phyloP scores from a whole-genome alignment of 176 grass and related monocot genomes.

The Hordeum vulgare region MorexV3_pseudomolecules_assembly NC_058522.1:571841993-571842492 shows the following conservation, averaged over 20 bases:
- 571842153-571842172: conserved; percentile 25
- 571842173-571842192: conserved; percentile 50
- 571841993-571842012: conserved; percentile 40
- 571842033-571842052: background rate
- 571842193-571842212: conserved; percentile 93
- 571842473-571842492: conserved; percentile 88
- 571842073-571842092: conserved; percentile 45
- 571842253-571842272: conserved; percentile 96
- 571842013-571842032: conserved; percentile 9
- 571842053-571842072: conserved; percentile 1
- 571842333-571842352: conserved; percentile 84
- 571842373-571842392: conserved; percentile 79
- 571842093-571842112: conserved; percentile 38
- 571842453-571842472: conserved; percentile 37
- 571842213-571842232: conserved; percentile 83
- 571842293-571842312: conserved; percentile 97
- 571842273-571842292: conserved; percentile 89
- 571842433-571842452: conserved; percentile 26
- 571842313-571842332: conserved; percentile 93
- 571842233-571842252: conserved; percentile 92
- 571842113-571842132: conserved; percentile 80
- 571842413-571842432: conserved; percentile 68
- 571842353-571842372: conserved; percentile 80
- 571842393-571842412: conserved; percentile 77
- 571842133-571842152: conserved; percentile 57